A percentile compares a stretch with the other conserved stretches of the same genome.
These are phyloP conservation scores for Phoenix dactylifera DNA, from an alignment of 176 grass and related monocot species.

Conservation along the genomic window DNA sequence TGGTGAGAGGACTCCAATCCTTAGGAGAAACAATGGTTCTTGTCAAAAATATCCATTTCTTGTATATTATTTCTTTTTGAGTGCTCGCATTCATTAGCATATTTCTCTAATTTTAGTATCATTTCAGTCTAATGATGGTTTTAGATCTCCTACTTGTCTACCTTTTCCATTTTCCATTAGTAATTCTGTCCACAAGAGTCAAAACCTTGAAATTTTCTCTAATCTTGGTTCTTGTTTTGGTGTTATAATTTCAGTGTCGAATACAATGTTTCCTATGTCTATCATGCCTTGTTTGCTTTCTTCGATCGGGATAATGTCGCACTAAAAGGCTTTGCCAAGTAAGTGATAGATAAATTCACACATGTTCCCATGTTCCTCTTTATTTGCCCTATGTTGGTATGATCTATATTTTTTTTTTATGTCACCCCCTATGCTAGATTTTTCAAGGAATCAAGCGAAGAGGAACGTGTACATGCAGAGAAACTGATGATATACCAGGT, in stretches of 20 bases:
- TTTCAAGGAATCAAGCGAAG: slow-evolving; percentile 16
- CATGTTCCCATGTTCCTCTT: too few relatives aligned
- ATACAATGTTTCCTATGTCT: slow-evolving; percentile 79
- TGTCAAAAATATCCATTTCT: too few relatives aligned
- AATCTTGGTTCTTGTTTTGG: neutral
- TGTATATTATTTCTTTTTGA: too few relatives aligned
- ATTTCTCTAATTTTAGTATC: too few relatives aligned
- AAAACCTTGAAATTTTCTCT: neutral
- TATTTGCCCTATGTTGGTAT: too few relatives aligned
- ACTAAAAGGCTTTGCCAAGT: slow-evolving; percentile 84
- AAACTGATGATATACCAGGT: slow-evolving; percentile 16
- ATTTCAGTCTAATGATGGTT: too few relatives aligned
- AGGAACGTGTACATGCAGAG: slow-evolving; percentile 8
- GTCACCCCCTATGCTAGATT: neutral
- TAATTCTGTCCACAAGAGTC: neutral
- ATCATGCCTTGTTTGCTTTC: slow-evolving; percentile 87
- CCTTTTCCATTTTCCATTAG: neutral
- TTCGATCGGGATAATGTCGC: slow-evolving; percentile 90
- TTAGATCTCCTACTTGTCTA: too few relatives aligned
- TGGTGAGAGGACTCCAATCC: too few relatives aligned
- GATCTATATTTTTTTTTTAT: too few relatives aligned
- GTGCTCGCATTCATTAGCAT: too few relatives aligned
- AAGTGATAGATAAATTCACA: slow-evolving; percentile 6
- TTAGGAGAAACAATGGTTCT: too few relatives aligned
- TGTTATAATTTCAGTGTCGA: slow-evolving; percentile 54